Conservation (phyloP, 257 asterid species). For the Eucommia ulmoides region DNA sequence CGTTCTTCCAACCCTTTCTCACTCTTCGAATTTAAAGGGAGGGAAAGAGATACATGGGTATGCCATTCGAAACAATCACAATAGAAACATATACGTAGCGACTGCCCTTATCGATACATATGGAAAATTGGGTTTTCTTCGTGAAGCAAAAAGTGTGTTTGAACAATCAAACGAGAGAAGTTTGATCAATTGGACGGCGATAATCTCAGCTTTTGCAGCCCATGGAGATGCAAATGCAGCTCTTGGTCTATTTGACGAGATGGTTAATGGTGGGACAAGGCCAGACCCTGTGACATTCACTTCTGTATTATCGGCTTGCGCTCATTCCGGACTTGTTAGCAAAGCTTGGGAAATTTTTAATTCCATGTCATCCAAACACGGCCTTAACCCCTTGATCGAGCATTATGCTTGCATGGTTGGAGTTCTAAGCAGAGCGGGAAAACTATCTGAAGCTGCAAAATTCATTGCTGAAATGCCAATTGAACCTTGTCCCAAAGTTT, state of each 20-base stretch:
- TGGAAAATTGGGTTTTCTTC: conserved; percentile 63
- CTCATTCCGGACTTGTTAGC: conserved; percentile 62
- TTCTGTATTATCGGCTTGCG: conserved; percentile 72
- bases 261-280: conserved; percentile 32
- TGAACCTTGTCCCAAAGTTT: conserved; percentile 48
- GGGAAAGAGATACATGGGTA: conserved; percentile 73
- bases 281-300: conserved; percentile 72
- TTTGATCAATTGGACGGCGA: conserved; percentile 77
- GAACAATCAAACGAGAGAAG: conserved; percentile 34
- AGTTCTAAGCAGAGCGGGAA: conserved; percentile 60
- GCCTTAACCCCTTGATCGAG: conserved; percentile 44
- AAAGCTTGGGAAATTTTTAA: conserved; percentile 48
- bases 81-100: conserved; percentile 45
- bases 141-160: conserved; percentile 48
- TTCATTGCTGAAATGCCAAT: conserved; percentile 57
- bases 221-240: conserved; percentile 68
- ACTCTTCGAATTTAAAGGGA: conserved; percentile 41
- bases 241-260: conserved; percentile 41
- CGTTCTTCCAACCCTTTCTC: conserved; percentile 55
- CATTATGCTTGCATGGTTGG: conserved; percentile 73
- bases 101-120: conserved; percentile 64
- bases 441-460: conserved; percentile 51
- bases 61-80: conserved; percentile 36
- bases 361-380: conserved; percentile 34
- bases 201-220: conserved; percentile 65